Percentiles rank a stretch among this genome's conserved stretches.
Conservation (phyloP, 352 stramenopile species). For the Pythium brassicae region DNA sequence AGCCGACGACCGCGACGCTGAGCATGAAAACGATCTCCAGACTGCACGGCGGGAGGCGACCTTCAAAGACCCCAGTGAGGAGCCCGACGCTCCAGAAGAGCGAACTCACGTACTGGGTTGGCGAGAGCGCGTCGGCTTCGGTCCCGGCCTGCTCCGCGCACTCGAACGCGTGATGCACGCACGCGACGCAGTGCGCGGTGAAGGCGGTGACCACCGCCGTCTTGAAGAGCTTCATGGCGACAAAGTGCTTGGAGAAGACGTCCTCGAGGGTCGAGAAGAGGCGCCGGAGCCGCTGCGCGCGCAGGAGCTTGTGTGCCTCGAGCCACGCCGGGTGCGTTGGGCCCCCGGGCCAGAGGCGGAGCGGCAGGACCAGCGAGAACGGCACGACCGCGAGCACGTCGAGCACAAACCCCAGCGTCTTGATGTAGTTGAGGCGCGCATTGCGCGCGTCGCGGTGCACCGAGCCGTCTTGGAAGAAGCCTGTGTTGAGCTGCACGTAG, state of each 20-base stretch:
- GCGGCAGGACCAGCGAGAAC: slow-evolving; percentile 28
- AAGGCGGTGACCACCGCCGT: slow-evolving; percentile 28
- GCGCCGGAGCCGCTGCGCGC: slow-evolving; percentile 29
- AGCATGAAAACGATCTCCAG: slow-evolving; percentile 44
- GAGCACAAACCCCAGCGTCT: slow-evolving; percentile 35
- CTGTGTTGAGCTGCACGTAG: slow-evolving; percentile 50
- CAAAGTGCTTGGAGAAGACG: slow-evolving; percentile 50
- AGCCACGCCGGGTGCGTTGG: slow-evolving; percentile 8
- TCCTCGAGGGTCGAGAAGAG: slow-evolving; percentile 50
- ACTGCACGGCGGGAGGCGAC: slow-evolving; percentile 24
- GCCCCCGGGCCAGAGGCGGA: background rate
- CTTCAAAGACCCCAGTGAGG: slow-evolving; percentile 48
- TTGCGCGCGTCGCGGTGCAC: slow-evolving; percentile 34
- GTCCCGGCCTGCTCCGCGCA: too few species aligned
- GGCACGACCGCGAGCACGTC: slow-evolving; percentile 38
- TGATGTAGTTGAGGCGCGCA: slow-evolving; percentile 37
- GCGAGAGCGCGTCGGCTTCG: background rate
- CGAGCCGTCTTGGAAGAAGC: slow-evolving; percentile 51
- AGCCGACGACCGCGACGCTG: slow-evolving; percentile 34
- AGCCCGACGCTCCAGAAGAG: slow-evolving; percentile 65
- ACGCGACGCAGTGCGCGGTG: slow-evolving; percentile 45
- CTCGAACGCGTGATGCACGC: slow-evolving; percentile 35
- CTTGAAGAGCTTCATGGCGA: slow-evolving; percentile 45
- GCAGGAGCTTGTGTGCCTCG: slow-evolving; percentile 51
- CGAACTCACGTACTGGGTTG: slow-evolving; percentile 28